A percentile compares a stretch with the other conserved stretches of the same genome.
Evolutionary conservation across 306 rosid genomes (phyloP).

Genomic region (Cicer chorassanicum): DNA sequence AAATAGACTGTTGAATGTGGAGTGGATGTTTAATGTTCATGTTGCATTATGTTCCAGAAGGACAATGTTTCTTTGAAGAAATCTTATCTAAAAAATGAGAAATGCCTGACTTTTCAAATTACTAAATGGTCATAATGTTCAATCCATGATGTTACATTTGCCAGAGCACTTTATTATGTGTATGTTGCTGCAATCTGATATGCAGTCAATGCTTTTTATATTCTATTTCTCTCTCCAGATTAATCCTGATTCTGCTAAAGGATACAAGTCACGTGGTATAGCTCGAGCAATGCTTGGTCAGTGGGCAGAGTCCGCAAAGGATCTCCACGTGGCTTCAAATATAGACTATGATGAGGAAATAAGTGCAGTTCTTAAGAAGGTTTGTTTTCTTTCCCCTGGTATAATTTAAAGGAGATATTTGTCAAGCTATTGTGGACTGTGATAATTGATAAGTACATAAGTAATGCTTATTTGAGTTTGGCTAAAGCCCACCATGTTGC

Average conservation of each 20-base stretch:
- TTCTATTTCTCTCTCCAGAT: slow-evolving; percentile 54
- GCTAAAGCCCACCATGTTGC: neutral
- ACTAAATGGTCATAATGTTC: neutral
- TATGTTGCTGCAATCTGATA: neutral
- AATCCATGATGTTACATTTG: slow-evolving; percentile 6
- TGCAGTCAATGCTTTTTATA: slow-evolving; percentile 8
- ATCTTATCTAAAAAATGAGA: slow-evolving; percentile 2
- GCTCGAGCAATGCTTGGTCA: slow-evolving; percentile 84
- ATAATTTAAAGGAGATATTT: slow-evolving; percentile 8
- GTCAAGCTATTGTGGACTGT: neutral
- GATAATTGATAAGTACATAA: neutral
- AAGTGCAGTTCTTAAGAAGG: slow-evolving; percentile 83
- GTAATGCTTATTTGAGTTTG: neutral
- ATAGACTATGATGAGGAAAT: slow-evolving; percentile 89
- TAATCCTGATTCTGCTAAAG: slow-evolving; percentile 95
- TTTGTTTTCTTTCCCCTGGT: slow-evolving; percentile 41
- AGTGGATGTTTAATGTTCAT: neutral
- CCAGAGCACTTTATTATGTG: neutral
- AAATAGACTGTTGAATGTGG: slow-evolving; percentile 18
- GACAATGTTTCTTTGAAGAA: neutral
- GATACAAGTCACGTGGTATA: slow-evolving; percentile 87
- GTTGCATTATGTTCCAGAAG: slow-evolving; percentile 4
- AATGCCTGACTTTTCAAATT: neutral
- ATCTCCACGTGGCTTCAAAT: slow-evolving; percentile 87
- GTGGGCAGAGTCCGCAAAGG: slow-evolving; percentile 92